Evolutionary conservation across 2,329 filamentous ascomycete genomes (phyloP), one percentile per base, ranked within the genome.

Genomic region (Hypoxylon sp.): DNA sequence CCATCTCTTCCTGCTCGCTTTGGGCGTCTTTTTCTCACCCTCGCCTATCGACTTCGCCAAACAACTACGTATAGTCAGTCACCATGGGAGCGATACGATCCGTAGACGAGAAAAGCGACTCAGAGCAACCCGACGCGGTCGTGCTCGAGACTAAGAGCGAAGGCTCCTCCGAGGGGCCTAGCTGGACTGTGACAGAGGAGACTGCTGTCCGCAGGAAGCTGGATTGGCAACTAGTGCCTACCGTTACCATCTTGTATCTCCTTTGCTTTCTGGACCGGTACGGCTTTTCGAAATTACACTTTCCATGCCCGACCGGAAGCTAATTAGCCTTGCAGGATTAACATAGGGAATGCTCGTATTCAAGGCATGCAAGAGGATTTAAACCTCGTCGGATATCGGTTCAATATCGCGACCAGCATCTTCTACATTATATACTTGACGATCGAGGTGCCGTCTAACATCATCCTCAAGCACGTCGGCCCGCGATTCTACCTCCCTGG

Each of bases 401-500:
- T 87, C 81, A 89, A 88, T 74, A 86, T 85, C 81, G 84, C 85
- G 0, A 83, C 87, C 0, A 87, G 86, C 56, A 83, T 87, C 65
- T 88, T 89, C 80, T 88, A 88, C 78, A 84, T 89, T 65, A 75
- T 85, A 62, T 88, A 88, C 77, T 80, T 87, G 57, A 76, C 85
- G 29, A 80, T 87, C 65, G 87, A 88, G 73, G 81, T 88, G 0
- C 87, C 87, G 2, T 85, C 83, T 74, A 87, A 88, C 73, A 82
- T 88, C 64, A 50, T 88, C 3, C 80, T 89, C 50, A 88, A 88
- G 78, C 80, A 78, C 24, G 75, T 88, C 60, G 86, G 86, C 1
- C 83, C 85, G 0, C 83, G 84, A 51, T 85, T 79, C 71, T 89
- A 82, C 72, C 83, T 89, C 10, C 85, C 87, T 1, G 77, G 84